phyloP scores from a whole-genome alignment of 331 rosid species.

The Saraca asoca region DNA sequence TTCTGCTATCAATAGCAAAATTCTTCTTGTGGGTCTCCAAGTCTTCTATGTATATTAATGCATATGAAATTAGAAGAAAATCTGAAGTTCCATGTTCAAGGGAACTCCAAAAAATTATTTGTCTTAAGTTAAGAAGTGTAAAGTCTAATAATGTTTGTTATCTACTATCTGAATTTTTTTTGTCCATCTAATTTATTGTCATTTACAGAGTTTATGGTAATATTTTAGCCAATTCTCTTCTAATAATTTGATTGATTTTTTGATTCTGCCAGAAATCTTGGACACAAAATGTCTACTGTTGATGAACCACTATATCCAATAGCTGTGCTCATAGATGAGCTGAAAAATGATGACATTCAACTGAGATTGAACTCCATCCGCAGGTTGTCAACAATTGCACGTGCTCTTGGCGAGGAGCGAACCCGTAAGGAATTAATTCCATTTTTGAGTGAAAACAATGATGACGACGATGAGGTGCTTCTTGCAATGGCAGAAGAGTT shows the following conservation, averaged over 20 bases:
- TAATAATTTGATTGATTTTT: conserved; percentile 19
- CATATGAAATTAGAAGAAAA: neutral
- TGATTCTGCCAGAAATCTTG: conserved; percentile 40
- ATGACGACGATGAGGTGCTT: conserved; percentile 96
- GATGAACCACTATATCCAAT: conserved; percentile 94
- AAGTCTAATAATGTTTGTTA: neutral
- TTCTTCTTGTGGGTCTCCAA: neutral
- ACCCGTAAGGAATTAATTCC: conserved; percentile 92
- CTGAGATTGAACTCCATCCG: conserved; percentile 90
- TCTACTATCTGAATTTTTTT: neutral
- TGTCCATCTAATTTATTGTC: conserved; percentile 1
- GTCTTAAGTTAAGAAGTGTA: neutral
- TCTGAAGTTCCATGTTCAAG: neutral
- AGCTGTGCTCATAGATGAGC: conserved; percentile 94
- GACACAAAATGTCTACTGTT: conserved; percentile 54
- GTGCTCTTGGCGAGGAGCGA: conserved; percentile 97
- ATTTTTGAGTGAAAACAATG: conserved; percentile 83
- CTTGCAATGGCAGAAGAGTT: conserved; percentile 98
- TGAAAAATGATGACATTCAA: conserved; percentile 92
- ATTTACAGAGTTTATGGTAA: neutral
- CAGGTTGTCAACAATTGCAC: conserved; percentile 92
- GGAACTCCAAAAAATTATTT: neutral
- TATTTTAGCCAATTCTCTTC: conserved; percentile 19
- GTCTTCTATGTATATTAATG: no score
- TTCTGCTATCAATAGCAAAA: no score